Conservation (phyloP, 1,284 basidiomycete genomes). For the Phellinidium pouzarii region DNA sequence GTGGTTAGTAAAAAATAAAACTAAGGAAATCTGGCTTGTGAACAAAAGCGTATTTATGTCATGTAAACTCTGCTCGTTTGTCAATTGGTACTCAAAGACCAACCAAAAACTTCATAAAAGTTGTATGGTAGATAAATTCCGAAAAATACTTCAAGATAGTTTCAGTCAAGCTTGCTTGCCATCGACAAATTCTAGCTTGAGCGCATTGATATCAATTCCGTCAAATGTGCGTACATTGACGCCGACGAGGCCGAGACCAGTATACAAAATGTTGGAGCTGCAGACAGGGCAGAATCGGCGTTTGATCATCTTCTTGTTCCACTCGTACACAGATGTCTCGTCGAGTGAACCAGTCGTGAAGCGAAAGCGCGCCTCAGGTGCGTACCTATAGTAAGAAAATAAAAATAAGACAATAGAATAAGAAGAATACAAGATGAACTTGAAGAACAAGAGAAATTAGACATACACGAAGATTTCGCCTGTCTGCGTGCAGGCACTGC, state of each 20-base stretch:
- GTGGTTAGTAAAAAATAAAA: no score
- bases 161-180: no score
- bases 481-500: conserved; percentile 17
- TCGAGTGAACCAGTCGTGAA: conserved; percentile 1
- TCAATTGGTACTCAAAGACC: no score
- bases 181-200: not conserved
- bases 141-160: no score
- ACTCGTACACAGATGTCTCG: conserved; percentile 2
- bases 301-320: not conserved
- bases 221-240: conserved; percentile 12
- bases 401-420: not conserved
- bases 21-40: no score
- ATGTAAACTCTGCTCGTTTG: no score
- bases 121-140: no score
- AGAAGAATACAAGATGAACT: not conserved
- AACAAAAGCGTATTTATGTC: no score
- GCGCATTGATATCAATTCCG: conserved; percentile 2
- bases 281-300: conserved; percentile 10
- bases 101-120: no score
- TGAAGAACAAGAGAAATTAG: not conserved
- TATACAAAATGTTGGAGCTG: not conserved
- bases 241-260: not conserved
- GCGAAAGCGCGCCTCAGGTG: not conserved
- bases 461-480: conserved; percentile 18
- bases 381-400: not conserved